Evolutionary conservation across 2,329 filamentous ascomycete genomes (phyloP).

Genomic region (Diatrype stigma): DNA sequence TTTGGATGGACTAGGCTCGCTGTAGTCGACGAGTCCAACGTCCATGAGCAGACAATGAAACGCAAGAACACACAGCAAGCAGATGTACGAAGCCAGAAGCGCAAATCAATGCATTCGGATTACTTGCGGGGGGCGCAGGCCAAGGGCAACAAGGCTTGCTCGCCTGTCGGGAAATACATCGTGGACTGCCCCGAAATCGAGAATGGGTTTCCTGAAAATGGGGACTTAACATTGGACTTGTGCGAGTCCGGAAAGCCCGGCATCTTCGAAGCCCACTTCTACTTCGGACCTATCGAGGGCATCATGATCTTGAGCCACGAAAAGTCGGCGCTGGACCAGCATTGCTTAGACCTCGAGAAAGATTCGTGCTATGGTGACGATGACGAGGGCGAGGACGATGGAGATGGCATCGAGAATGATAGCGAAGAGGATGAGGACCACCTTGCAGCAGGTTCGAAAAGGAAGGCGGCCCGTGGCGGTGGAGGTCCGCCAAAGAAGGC

Average conservation of each 20-base stretch:
- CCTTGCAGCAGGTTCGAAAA: constrained; percentile 11
- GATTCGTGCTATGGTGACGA: constrained; percentile 3
- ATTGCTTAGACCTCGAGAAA: constrained; percentile 16
- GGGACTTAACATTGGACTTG: constrained; percentile 23
- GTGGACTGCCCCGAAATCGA: constrained; percentile 22
- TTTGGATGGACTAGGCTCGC: constrained; percentile 9
- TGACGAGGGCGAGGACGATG: background rate
- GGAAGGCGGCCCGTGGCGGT: constrained; percentile 9
- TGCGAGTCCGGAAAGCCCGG: constrained; percentile 16
- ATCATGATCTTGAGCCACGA: constrained; percentile 24
- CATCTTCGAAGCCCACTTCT: constrained; percentile 25
- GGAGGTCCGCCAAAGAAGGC: constrained; percentile 9
- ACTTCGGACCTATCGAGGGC: constrained; percentile 27
- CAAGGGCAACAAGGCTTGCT: background rate
- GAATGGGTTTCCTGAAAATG: constrained; percentile 17
- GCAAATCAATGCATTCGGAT: constrained; percentile 1
- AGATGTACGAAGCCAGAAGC: constrained; percentile 3
- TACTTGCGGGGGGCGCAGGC: constrained; percentile 6
- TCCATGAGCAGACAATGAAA: background rate
- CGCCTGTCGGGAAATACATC: constrained; percentile 22
- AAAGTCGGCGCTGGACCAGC: constrained; percentile 17
- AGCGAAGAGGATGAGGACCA: background rate
- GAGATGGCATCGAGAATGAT: background rate
- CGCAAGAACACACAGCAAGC: constrained; percentile 1
- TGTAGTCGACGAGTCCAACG: constrained; percentile 2